Percentiles rank a stretch among this genome's conserved stretches.
phyloP scores from a whole-genome alignment of 306 rosid species.

The Medicago arabica region DNA sequence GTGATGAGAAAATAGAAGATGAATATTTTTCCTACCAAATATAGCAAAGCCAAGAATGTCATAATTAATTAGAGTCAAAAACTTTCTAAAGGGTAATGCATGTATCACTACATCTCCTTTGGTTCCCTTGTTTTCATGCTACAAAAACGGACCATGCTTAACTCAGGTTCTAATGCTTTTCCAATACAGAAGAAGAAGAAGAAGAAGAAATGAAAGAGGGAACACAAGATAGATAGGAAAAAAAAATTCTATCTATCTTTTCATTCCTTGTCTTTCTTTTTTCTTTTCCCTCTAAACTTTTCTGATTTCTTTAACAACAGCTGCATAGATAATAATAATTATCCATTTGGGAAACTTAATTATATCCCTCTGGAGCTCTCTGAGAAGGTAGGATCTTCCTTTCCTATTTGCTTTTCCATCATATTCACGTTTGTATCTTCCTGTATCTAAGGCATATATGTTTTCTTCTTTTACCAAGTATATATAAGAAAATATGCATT shows the following conservation, averaged over 20 bases:
- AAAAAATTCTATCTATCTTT: conserved; percentile 38
- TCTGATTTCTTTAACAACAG: conserved; percentile 5
- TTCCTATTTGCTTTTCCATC: background rate
- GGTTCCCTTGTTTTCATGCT: conserved; percentile 56
- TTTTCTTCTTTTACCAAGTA: no score
- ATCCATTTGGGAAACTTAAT: background rate
- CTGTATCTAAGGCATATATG: no score
- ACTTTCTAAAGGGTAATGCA: conserved; percentile 31
- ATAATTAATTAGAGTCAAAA: conserved; percentile 22
- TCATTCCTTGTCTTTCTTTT: conserved; percentile 3
- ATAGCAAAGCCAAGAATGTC: conserved; percentile 37
- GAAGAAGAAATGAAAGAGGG: conserved; percentile 30
- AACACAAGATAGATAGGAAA: conserved; percentile 40
- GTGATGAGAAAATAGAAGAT: conserved; percentile 1
- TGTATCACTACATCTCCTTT: conserved; percentile 24
- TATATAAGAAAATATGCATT: no score
- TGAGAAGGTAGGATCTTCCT: conserved; percentile 23
- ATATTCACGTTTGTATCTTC: background rate
- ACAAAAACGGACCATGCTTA: conserved; percentile 50
- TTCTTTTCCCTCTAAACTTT: conserved; percentile 35
- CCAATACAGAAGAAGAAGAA: conserved; percentile 22
- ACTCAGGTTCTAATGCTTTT: conserved; percentile 32
- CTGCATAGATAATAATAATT: conserved; percentile 11
- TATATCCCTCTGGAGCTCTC: conserved; percentile 8
- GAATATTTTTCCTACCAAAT: conserved; percentile 20